phyloP scores from a whole-genome alignment of 2,329 filamentous ascomycete species.

The Myotisia sp. region DNA sequence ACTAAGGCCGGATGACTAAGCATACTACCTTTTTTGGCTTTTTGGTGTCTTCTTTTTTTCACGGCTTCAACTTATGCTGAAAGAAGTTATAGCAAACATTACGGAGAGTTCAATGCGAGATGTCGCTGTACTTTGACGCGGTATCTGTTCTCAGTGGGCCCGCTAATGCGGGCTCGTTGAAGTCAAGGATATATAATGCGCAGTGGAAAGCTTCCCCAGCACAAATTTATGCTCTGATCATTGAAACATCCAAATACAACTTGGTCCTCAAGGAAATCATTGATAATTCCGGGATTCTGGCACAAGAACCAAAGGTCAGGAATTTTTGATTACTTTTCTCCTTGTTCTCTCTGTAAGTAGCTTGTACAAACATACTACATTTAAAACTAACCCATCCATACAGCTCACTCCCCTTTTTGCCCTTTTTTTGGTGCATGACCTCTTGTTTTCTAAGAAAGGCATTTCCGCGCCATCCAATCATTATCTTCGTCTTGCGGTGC shows the following conservation, averaged over 20 bases:
- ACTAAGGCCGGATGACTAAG: too few species aligned
- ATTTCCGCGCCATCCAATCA: conserved; percentile 70
- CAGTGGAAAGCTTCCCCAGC: conserved; percentile 65
- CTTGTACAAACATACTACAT: neutral
- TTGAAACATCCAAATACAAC: conserved; percentile 87
- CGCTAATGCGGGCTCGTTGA: conserved; percentile 55
- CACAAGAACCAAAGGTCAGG: conserved; percentile 68
- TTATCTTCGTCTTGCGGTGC: conserved; percentile 59
- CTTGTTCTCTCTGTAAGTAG: neutral
- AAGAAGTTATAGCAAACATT: too few species aligned
- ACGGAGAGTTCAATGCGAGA: too few species aligned
- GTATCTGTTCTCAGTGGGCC: conserved; percentile 55
- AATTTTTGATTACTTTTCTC: neutral
- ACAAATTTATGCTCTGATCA: conserved; percentile 74
- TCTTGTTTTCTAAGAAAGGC: conserved; percentile 65
- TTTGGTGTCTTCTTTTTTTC: too few species aligned
- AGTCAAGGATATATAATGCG: conserved; percentile 65
- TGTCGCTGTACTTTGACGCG: conserved; percentile 94
- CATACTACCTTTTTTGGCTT: too few species aligned
- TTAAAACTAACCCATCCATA: conserved; percentile 1
- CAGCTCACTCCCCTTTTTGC: conserved; percentile 70
- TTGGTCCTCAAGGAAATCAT: conserved; percentile 75
- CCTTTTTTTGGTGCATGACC: conserved; percentile 72
- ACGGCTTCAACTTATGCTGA: too few species aligned
- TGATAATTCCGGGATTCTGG: conserved; percentile 60